Conservation (phyloP, 2,329 filamentous ascomycete species). For the Phialophora tarda region DNA sequence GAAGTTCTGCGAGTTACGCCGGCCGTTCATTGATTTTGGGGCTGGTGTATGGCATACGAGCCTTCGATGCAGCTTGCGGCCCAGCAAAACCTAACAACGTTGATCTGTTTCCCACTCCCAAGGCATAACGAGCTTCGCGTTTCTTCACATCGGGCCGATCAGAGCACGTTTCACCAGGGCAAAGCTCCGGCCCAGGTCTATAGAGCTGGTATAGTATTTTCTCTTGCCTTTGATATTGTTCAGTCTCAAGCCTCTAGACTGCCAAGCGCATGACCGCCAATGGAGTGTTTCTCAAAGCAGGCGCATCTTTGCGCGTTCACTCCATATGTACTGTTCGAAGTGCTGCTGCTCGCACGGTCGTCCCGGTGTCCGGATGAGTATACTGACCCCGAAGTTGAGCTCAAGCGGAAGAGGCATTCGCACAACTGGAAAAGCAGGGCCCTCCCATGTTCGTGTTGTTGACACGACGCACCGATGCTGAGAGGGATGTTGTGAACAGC, state of each 20-base stretch:
- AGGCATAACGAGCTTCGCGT: neutral
- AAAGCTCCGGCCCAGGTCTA: neutral
- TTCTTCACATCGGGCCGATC: neutral
- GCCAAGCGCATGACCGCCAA: neutral
- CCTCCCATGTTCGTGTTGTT: neutral
- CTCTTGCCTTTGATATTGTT: neutral
- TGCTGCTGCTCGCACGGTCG: neutral
- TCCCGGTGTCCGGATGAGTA: neutral
- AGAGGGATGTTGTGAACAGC: neutral
- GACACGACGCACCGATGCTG: neutral
- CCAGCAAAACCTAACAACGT: neutral
- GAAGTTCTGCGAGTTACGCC: neutral
- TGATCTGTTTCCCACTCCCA: neutral
- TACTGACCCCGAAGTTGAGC: neutral
- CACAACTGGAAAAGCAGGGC: neutral
- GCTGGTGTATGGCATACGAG: neutral
- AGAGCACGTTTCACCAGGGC: neutral
- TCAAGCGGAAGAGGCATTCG: neutral
- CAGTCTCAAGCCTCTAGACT: neutral
- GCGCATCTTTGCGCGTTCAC: neutral
- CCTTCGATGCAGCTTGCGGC: neutral
- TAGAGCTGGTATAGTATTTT: neutral
- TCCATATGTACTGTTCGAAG: neutral
- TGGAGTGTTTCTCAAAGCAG: neutral
- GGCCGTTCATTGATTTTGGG: neutral